These are phyloP conservation scores for Colletotrichum lentis DNA, from an alignment of 2,329 filamentous ascomycete species.

Conservation along the genomic window DNA sequence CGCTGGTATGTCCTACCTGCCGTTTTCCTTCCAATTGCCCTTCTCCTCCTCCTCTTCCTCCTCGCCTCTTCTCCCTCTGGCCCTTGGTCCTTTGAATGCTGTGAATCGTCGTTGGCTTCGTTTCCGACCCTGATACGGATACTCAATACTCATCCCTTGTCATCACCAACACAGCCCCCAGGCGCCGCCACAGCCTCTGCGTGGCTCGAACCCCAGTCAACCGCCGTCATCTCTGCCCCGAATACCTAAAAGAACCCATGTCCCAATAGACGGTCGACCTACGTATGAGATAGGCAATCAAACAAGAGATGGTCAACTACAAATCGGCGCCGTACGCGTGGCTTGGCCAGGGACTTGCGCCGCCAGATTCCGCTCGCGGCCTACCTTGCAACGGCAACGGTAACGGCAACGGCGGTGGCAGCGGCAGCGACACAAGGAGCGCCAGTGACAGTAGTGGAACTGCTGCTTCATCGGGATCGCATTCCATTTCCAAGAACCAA, in stretches of 20 bases:
- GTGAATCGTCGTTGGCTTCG: too few relatives aligned
- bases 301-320: conserved; percentile 12
- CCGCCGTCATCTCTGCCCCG: too few relatives aligned
- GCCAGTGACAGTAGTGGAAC: conserved; percentile 12
- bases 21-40: too few relatives aligned
- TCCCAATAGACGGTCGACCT: neutral
- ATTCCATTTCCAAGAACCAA: conserved; percentile 8
- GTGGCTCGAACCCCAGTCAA: neutral
- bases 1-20: too few relatives aligned
- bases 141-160: neutral
- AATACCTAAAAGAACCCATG: neutral
- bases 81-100: too few relatives aligned
- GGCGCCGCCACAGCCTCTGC: neutral
- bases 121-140: too few relatives aligned
- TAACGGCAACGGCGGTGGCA: conserved; percentile 3
- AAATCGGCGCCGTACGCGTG: conserved; percentile 16
- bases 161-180: too few relatives aligned
- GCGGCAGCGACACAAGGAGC: conserved; percentile 5
- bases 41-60: neutral
- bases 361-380: conserved; percentile 21
- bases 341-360: conserved; percentile 21
- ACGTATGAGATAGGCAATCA: neutral
- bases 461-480: conserved; percentile 12
- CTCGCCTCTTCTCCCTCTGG: too few relatives aligned
- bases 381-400: conserved; percentile 19